phyloP scores from a whole-genome alignment of 176 grass and related monocot genomes.

The Themeda triandra region DNA sequence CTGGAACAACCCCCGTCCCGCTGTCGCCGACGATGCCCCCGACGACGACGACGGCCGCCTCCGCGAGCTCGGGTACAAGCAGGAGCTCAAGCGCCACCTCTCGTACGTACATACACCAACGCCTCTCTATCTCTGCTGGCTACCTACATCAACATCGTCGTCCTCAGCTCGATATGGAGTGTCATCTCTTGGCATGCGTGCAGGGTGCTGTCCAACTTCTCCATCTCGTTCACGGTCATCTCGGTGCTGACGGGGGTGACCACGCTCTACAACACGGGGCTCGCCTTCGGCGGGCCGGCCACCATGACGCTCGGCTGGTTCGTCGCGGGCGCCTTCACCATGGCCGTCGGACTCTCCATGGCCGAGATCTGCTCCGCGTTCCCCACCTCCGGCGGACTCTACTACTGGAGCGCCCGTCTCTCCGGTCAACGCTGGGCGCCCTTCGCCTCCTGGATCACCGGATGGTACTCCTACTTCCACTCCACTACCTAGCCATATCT shows the following conservation, averaged over 20 bases:
- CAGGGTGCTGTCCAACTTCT: constrained; percentile 84
- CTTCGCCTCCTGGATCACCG: background rate
- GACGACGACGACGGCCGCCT: constrained; percentile 31
- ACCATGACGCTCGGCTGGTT: background rate
- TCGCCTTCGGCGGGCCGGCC: background rate
- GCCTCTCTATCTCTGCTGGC: too few species aligned
- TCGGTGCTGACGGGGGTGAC: constrained; percentile 89
- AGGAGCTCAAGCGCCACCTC: constrained; percentile 75
- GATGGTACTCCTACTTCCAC: background rate
- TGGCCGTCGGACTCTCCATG: background rate
- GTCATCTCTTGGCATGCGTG: too few species aligned
- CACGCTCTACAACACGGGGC: background rate
- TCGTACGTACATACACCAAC: constrained; percentile 35
- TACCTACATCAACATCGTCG: too few species aligned
- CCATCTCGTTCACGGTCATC: constrained; percentile 94
- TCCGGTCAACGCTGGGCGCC: background rate
- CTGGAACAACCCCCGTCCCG: background rate
- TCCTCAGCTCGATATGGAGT: background rate
- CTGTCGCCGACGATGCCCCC: background rate
- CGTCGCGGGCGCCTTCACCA: background rate
- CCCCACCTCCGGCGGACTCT: background rate
- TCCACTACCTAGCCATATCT: too few species aligned
- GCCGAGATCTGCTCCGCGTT: background rate
- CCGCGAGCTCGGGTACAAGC: constrained; percentile 65
- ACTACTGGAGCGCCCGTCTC: background rate